Percentiles rank a stretch among this genome's conserved stretches.
Evolutionary conservation across 768 basidiomycete genomes (phyloP).

Genomic region (Russula sp.): DNA sequence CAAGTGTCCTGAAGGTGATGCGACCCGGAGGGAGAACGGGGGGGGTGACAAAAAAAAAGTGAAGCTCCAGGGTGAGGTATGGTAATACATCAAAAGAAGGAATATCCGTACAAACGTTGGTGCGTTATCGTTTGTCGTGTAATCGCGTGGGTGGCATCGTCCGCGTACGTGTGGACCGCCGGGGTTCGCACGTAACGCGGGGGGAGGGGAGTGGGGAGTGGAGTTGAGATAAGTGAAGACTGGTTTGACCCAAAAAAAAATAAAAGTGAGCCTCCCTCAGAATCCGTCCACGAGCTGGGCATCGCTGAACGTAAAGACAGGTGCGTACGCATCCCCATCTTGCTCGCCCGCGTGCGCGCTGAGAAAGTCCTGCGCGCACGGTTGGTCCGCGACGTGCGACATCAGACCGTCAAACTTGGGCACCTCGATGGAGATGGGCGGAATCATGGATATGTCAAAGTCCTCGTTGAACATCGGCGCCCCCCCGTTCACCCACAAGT

Average conservation of each 20-base stretch:
- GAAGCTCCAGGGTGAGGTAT: conserved; percentile 12
- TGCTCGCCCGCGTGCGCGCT: background rate
- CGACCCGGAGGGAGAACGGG: conserved; percentile 9
- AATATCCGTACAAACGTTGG: conserved; percentile 14
- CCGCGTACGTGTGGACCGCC: conserved; percentile 9
- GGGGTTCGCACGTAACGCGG: conserved; percentile 8
- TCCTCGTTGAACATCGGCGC: conserved; percentile 48
- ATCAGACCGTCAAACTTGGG: conserved; percentile 34
- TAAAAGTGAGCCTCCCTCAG: background rate
- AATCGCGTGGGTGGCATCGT: conserved; percentile 5
- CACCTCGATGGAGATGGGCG: conserved; percentile 53
- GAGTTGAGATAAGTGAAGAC: background rate
- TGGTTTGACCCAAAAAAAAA: background rate
- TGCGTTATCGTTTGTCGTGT: conserved; percentile 1
- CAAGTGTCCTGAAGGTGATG: conserved; percentile 14
- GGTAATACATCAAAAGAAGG: conserved; percentile 11
- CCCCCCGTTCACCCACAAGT: conserved; percentile 31
- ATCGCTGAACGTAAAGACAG: conserved; percentile 20
- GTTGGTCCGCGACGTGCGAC: background rate
- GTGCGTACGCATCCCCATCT: conserved; percentile 15
- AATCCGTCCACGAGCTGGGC: conserved; percentile 14
- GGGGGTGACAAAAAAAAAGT: background rate
- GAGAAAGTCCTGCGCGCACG: conserved; percentile 10
- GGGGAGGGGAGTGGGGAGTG: background rate
- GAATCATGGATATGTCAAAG: conserved; percentile 60